Conservation (phyloP, 345 rosid genomes). For the Corchorus olitorius region DNA sequence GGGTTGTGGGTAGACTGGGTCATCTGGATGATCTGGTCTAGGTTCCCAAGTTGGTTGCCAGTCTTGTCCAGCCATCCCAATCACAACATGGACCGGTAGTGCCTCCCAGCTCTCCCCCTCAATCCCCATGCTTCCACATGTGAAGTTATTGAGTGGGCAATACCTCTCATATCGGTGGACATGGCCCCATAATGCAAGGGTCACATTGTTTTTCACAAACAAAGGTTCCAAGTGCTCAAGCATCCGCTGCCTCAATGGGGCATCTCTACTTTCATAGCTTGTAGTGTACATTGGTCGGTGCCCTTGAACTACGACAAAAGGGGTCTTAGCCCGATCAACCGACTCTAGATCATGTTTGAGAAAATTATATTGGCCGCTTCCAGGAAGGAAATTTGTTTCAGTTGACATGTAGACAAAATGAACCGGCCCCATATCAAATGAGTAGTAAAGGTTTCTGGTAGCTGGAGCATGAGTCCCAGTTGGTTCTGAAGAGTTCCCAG, state of each 20-base stretch:
- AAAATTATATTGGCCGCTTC: constrained; percentile 73
- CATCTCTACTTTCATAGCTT: constrained; percentile 59
- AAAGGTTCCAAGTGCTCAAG: constrained; percentile 83
- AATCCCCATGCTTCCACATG: constrained; percentile 51
- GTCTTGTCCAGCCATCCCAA: constrained; percentile 97
- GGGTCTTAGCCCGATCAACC: constrained; percentile 73
- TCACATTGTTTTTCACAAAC: constrained; percentile 68
- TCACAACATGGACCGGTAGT: constrained; percentile 80
- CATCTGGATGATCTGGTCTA: constrained; percentile 58
- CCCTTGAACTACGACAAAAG: constrained; percentile 81
- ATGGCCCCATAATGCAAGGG: constrained; percentile 93
- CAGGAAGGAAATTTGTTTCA: constrained; percentile 78
- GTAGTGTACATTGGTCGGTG: constrained; percentile 98
- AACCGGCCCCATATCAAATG: constrained; percentile 68
- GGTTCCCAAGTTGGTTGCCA: constrained; percentile 91
- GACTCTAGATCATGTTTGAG: constrained; percentile 75
- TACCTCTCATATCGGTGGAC: constrained; percentile 93
- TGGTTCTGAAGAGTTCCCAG: constrained; percentile 81
- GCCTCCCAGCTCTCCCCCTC: constrained; percentile 53
- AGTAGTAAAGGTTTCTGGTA: constrained; percentile 80
- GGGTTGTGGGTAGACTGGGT: constrained; percentile 83
- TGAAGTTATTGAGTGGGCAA: constrained; percentile 79
- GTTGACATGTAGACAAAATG: constrained; percentile 87
- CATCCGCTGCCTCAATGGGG: constrained; percentile 58
- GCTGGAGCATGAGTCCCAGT: constrained; percentile 70